Conservation (phyloP, 495 filamentous ascomycete genomes). For the Achaetomiella virescens region DNA sequence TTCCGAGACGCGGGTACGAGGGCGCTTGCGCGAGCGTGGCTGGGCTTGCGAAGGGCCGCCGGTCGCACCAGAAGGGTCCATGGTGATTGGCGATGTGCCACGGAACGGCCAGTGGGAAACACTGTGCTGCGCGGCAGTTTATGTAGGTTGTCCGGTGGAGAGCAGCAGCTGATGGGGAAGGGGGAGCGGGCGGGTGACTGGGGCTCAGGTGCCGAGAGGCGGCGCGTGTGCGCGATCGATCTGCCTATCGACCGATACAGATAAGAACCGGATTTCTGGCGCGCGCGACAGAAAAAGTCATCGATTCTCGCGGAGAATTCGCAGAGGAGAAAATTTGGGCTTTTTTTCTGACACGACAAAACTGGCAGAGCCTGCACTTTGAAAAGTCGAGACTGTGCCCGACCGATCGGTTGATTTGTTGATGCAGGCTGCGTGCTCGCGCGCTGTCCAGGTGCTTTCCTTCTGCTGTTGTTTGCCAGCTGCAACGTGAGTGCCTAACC, state of each 20-base stretch:
- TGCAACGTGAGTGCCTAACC: not conserved
- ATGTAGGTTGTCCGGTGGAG: not conserved
- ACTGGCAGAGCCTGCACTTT: slow-evolving; percentile 3
- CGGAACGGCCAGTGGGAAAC: slow-evolving; percentile 13
- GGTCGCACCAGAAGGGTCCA: slow-evolving; percentile 18
- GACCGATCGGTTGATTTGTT: slow-evolving; percentile 1
- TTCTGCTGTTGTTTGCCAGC: slow-evolving; percentile 4
- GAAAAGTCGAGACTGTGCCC: not conserved
- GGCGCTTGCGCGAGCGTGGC: slow-evolving; percentile 28
- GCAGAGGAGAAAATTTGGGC: not conserved
- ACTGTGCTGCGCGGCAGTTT: slow-evolving; percentile 12
- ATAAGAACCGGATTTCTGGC: not conserved
- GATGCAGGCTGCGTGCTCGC: slow-evolving; percentile 2
- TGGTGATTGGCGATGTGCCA: slow-evolving; percentile 12
- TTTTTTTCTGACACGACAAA: not conserved
- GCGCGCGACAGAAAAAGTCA: not conserved
- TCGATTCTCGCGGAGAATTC: not conserved
- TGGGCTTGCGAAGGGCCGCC: slow-evolving; percentile 20
- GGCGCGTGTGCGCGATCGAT: slow-evolving; percentile 13
- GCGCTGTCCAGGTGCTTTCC: not conserved
- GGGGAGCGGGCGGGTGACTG: not conserved
- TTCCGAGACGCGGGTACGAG: slow-evolving; percentile 23
- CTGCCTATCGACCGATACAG: slow-evolving; percentile 6
- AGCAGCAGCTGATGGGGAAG: too few species aligned
- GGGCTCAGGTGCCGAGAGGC: slow-evolving; percentile 3